Evolutionary conservation across 2,329 filamentous ascomycete genomes (phyloP), one percentile per base, ranked within the genome.

Genomic region (Paraphaeosphaeria sporulosa): DNA sequence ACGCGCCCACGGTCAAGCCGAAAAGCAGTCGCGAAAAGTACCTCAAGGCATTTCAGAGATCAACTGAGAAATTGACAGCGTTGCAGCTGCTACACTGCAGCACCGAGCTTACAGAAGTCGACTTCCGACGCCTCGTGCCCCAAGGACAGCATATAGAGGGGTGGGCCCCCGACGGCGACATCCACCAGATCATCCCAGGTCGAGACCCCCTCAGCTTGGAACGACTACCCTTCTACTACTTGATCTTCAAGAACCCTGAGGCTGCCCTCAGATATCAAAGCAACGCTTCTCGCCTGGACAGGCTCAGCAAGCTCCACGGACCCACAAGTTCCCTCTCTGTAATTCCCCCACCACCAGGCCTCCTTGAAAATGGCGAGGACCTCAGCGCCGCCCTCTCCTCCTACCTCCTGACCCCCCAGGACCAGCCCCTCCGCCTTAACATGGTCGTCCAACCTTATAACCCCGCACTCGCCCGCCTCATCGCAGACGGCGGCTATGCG

Each of bases 121-220:
- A 94, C 78, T 94, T 94, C 76, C 84, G 87, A 64, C 88, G 90
- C 57, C 77, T 93, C 19, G 83, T 87, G 5, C 84, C 85, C 1
- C 85, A 84, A 68, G 86, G 87, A 48, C 77, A 81, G 56, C 87
- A 91, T 66, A 84, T 94, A 36, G 87, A 90, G 62, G 84, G 84
- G 43, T 93, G 91, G 90, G 82, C 85, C 19, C 69, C 75, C 19
- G 72, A 78, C 10, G 83, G 82, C 57, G 86, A 87, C 30, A 87
- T 92, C 59, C 78, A 82, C 42, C 86, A 87, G 76, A 81, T 90
- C 42, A 84, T 91, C 25, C 90, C 90, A 62, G 85, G 84, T 48
- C 88, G 89, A 62, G 83, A 91, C 70, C 82, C 85, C 4, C 74
- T 81, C 58, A 91, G 89, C 10, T 83, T 92, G 52, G 85, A 87